Base-by-base conservation (phyloP, 2,329 filamentous ascomycete species). In the Cercospora sojina region DNA sequence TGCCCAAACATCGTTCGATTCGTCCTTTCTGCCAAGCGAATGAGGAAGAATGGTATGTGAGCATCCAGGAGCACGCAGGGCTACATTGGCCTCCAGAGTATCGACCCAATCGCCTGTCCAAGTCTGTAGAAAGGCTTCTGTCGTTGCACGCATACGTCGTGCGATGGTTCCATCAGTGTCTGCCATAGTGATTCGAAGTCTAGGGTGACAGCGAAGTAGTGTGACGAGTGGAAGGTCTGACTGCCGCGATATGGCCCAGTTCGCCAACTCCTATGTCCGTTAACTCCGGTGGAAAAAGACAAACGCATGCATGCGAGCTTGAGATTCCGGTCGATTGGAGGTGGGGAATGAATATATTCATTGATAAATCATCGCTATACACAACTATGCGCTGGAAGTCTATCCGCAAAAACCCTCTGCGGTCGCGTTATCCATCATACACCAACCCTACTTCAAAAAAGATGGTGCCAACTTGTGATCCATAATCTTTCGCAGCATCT, bases 101-200 rank as follows among this genome's bases (percentile, higher is more conserved):
- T 68, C 41, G 25, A 60, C 65, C 69, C 69, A 71, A 20, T 68
- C 58, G 27, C 69, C 69, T 47, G 67, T 65, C 60, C 69, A 73
- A 25, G 68, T 60, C 18, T 69, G 62, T 53, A 72, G 51, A 57
- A 72, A 71, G 16, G 58, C 64, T 55, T 70, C 70, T 9, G 67
- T 65, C 5, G 69, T 71, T 8, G 62, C 55, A 25, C 64, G 65
- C 71, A 72, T 71, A n/a, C 62, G 65, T 7, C 32, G 41, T 27
- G 49, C 61, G 9, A 72, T 38, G 12, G 64, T 47, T 7, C 35
- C 2, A 5, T 32, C 6, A 5, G 12, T 23, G 4, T 25, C 2
- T 0, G 20, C 12, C 47, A 51, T 51, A 3, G 3, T 38, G 5
- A 38, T 13, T 38, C 7, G 3, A 3, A 13, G 12, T 38, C n/a